phyloP scores from a whole-genome alignment of 169 alveolate species.

The Cyclospora cayetanensis region DNA sequence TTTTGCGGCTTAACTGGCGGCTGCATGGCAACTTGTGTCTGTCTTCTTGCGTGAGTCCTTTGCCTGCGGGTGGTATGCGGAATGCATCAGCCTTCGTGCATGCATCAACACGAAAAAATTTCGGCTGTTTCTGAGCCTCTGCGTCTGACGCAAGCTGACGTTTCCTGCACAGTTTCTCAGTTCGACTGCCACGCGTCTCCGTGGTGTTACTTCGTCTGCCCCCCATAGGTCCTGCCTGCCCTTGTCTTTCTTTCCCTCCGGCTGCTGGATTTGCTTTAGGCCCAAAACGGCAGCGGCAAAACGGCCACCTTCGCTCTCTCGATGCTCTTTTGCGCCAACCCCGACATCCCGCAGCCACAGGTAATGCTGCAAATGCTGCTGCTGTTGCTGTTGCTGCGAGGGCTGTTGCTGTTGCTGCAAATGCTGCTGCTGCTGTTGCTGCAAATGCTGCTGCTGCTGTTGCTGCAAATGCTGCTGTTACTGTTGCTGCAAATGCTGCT shows the following conservation, averaged over 20 bases:
- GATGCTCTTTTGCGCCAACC: conserved; percentile 89
- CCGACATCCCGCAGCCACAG: conserved; percentile 74
- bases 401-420: neutral
- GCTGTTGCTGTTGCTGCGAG: conserved; percentile 2
- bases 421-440: conserved; percentile 39
- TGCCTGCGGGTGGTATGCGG: too few relatives aligned
- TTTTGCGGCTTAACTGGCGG: too few relatives aligned
- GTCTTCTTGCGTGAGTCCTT: too few relatives aligned
- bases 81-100: too few relatives aligned
- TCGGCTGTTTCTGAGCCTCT: too few relatives aligned
- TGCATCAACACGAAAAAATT: too few relatives aligned
- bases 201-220: too few relatives aligned
- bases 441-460: neutral
- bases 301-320: conserved; percentile 97
- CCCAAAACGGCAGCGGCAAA: conserved; percentile 98
- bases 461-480: neutral
- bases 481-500: neutral
- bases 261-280: conserved; percentile 81
- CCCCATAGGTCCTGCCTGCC: too few relatives aligned
- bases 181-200: too few relatives aligned
- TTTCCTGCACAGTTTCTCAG: too few relatives aligned
- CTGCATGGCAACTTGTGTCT: too few relatives aligned
- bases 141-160: too few relatives aligned
- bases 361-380: conserved; percentile 7
- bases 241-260: neutral